Conservation (phyloP, 1,284 basidiomycete genomes). For the Puccinia hordei region DNA sequence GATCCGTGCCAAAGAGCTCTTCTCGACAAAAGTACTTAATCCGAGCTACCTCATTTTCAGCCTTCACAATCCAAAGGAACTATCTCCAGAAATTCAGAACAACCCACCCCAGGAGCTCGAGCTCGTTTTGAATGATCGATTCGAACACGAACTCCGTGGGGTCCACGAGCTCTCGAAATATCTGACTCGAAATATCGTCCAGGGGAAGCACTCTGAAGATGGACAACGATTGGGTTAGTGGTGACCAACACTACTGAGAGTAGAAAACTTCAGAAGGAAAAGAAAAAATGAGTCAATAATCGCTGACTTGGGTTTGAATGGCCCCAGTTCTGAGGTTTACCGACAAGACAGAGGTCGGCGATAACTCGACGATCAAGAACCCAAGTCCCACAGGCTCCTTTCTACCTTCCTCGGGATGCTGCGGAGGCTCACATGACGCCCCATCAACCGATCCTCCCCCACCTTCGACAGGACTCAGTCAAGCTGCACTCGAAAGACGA, state of each 20-base stretch:
- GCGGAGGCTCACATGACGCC: neutral
- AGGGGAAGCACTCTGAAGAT: constrained; percentile 28
- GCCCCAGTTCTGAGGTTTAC: constrained; percentile 15
- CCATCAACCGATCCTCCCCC: neutral
- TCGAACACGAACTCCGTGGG: constrained; percentile 20
- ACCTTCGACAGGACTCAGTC: neutral
- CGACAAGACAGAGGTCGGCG: constrained; percentile 16
- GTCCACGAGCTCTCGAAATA: constrained; percentile 35
- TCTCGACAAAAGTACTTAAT: constrained; percentile 1
- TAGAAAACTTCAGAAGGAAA: neutral
- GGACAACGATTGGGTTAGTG: constrained; percentile 35
- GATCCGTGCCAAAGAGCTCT: neutral
- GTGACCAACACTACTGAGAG: neutral
- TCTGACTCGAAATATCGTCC: constrained; percentile 32
- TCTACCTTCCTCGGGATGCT: neutral
- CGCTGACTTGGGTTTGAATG: neutral
- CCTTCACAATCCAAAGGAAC: neutral
- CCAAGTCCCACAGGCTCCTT: constrained; percentile 26
- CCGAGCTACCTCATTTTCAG: neutral
- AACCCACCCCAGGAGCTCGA: neutral
- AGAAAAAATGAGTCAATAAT: neutral
- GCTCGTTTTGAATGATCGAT: neutral
- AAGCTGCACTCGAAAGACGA: constrained; percentile 2
- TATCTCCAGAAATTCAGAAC: neutral
- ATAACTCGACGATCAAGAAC: constrained; percentile 34